Evolutionary conservation across 2,329 filamentous ascomycete species (phyloP).

Genomic region (Exophiala mesophila): DNA sequence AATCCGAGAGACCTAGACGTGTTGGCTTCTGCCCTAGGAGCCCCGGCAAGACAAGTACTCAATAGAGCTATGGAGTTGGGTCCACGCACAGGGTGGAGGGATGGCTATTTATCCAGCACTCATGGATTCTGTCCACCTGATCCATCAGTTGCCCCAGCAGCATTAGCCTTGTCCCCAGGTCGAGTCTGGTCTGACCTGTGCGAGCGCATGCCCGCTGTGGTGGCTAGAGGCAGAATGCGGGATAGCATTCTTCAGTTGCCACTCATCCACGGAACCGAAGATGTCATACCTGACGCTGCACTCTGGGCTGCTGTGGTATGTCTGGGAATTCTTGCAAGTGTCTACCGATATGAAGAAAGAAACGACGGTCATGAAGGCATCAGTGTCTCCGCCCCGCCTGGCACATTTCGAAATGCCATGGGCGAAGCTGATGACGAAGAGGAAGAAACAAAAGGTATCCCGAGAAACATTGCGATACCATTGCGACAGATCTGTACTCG

Average conservation of each 20-base stretch:
- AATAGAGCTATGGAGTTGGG: constrained; percentile 12
- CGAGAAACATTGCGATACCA: constrained; percentile 14
- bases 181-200: constrained; percentile 17
- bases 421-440: constrained; percentile 17
- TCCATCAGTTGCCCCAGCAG: constrained; percentile 9
- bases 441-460: constrained; percentile 16
- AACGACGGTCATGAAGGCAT: constrained; percentile 18
- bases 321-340: constrained; percentile 15
- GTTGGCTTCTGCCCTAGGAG: constrained; percentile 13
- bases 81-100: constrained; percentile 15
- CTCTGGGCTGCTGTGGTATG: constrained; percentile 18
- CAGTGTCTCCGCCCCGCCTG: constrained; percentile 13
- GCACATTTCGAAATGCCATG: constrained; percentile 9
- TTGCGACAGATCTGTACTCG: constrained; percentile 14
- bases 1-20: constrained; percentile 16
- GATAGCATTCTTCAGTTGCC: constrained; percentile 12
- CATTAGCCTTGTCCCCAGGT: constrained; percentile 13
- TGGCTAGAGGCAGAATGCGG: constrained; percentile 14
- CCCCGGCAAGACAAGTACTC: constrained; percentile 16
- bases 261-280: constrained; percentile 11
- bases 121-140: constrained; percentile 19
- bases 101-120: constrained; percentile 14
- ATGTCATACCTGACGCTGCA: constrained; percentile 14
- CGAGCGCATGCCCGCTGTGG: constrained; percentile 15
- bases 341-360: constrained; percentile 15